Evolutionary conservation across 164 flowering plant species (phyloP).

Genomic region (Magnolia kwangsiensis): DNA sequence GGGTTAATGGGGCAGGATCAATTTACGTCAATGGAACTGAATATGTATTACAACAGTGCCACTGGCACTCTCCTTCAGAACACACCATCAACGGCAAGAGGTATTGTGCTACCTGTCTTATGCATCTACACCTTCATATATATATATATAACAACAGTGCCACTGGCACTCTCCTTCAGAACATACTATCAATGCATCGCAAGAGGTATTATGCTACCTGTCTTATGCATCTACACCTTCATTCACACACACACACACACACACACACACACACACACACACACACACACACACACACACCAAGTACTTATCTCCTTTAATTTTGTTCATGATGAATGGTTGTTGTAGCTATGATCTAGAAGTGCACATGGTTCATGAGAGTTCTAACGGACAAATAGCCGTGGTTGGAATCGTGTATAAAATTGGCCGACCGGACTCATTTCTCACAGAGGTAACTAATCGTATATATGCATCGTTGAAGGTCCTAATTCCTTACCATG

Average conservation of each 20-base stretch:
- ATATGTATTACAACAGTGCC: slow-evolving; percentile 37
- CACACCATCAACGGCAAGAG: slow-evolving; percentile 46
- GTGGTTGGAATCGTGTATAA: slow-evolving; percentile 55
- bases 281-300: not conserved
- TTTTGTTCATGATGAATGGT: not conserved
- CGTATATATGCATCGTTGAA: not conserved
- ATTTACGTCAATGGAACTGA: slow-evolving; percentile 32
- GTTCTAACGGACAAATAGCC: slow-evolving; percentile 26
- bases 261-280: too few relatives aligned
- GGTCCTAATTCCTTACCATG: not conserved
- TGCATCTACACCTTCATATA: not conserved
- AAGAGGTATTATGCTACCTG: too few relatives aligned
- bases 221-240: too few relatives aligned
- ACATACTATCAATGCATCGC: too few relatives aligned
- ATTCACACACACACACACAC: too few relatives aligned
- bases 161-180: too few relatives aligned
- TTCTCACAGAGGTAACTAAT: slow-evolving; percentile 38
- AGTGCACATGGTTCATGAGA: slow-evolving; percentile 58
- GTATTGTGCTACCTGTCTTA: slow-evolving; percentile 14
- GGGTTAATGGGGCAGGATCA: slow-evolving; percentile 37
- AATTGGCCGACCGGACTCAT: slow-evolving; percentile 51
- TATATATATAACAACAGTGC: too few relatives aligned
- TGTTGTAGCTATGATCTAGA: slow-evolving; percentile 30
- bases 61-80: slow-evolving; percentile 67
- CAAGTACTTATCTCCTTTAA: not conserved